Conservation (phyloP, 768 basidiomycete genomes). For the Termitomyces titanicus region DNA sequence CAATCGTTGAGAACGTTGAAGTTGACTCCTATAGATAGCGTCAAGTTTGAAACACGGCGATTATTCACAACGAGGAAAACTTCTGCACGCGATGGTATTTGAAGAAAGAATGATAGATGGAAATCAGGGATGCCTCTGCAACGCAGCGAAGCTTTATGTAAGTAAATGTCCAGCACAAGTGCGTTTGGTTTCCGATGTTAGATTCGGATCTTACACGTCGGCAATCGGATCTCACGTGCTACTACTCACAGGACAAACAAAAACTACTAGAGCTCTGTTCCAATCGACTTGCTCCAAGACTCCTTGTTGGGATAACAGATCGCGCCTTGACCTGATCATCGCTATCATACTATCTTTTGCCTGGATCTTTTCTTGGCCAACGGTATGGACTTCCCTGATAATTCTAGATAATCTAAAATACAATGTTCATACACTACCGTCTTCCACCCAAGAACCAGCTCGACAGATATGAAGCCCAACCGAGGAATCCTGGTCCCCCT, state of each 20-base stretch:
- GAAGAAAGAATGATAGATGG: conserved; percentile 24
- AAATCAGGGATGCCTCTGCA: conserved; percentile 11
- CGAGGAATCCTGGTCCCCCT: conserved; percentile 46
- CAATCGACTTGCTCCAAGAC: too few species aligned
- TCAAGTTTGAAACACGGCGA: conserved; percentile 1
- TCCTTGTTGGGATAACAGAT: too few species aligned
- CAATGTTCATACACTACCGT: conserved; percentile 30
- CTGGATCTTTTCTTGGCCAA: too few species aligned
- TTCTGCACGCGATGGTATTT: conserved; percentile 7
- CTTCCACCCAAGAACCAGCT: conserved; percentile 63
- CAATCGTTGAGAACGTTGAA: conserved; percentile 3
- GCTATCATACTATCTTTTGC: too few species aligned
- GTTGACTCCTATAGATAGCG: conserved; percentile 10
- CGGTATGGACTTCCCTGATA: too few species aligned
- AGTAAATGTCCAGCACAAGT: conserved; percentile 18
- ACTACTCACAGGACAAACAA: too few species aligned
- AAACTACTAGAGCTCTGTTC: too few species aligned
- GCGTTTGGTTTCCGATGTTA: conserved; percentile 22
- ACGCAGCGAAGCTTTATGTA: conserved; percentile 11
- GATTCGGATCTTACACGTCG: conserved; percentile 47
- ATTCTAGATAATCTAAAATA: neutral
- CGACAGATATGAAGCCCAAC: conserved; percentile 61
- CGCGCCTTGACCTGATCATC: too few species aligned
- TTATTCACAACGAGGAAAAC: neutral
- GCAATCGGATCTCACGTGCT: conserved; percentile 25